Percentiles rank a stretch among this genome's conserved stretches.
These are phyloP conservation scores for Thraustochytrium striatum DNA, from an alignment of 352 stramenopile species.

Conservation along the genomic window DNA sequence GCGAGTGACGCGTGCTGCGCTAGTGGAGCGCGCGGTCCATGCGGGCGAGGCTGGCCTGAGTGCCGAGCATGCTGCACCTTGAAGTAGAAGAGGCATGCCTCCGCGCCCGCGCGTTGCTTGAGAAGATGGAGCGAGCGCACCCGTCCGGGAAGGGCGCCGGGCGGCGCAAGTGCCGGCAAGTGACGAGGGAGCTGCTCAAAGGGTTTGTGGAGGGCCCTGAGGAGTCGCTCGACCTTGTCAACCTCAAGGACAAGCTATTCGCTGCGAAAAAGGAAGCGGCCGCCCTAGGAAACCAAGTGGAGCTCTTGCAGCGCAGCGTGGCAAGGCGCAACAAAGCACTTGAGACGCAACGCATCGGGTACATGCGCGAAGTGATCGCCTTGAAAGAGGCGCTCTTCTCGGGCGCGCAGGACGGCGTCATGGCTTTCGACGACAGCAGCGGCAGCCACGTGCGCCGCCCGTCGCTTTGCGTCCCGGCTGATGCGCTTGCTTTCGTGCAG, in stretches of 20 bases:
- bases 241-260: not conserved
- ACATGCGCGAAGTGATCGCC: slow-evolving; percentile 28
- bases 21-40: too few species aligned
- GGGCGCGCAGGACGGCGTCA: not conserved
- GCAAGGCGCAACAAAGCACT: not conserved
- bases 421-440: too few species aligned
- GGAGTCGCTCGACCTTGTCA: not conserved
- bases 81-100: slow-evolving; percentile 23
- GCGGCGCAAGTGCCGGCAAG: not conserved
- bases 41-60: too few species aligned
- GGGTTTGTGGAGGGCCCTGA: slow-evolving; percentile 6
- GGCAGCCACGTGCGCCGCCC: too few species aligned
- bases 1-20: too few species aligned
- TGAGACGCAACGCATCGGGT: slow-evolving; percentile 13
- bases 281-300: not conserved
- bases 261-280: not conserved
- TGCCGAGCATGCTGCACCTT: not conserved
- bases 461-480: not conserved
- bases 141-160: not conserved
- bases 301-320: not conserved
- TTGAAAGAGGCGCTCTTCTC: slow-evolving; percentile 32
- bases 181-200: not conserved
- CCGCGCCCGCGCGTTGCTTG: not conserved
- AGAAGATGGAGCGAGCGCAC: not conserved
- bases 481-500: not conserved